Percentiles rank a stretch among this genome's conserved stretches.
phyloP scores from a whole-genome alignment of 495 filamentous ascomycete genomes.

The Pyrenopolyporus hunteri region DNA sequence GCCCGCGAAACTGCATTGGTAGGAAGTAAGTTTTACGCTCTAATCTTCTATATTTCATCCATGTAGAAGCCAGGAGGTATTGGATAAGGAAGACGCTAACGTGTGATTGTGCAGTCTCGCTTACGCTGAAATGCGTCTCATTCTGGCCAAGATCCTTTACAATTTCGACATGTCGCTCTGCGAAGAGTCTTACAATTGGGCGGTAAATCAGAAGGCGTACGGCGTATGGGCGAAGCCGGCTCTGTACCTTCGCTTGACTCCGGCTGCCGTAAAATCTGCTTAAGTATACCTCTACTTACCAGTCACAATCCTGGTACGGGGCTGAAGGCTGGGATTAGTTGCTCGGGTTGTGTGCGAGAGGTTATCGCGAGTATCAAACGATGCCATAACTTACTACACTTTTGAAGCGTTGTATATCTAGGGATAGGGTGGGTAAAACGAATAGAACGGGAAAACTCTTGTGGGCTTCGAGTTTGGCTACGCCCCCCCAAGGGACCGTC shows the following conservation, averaged over 20 bases:
- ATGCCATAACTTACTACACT: too few species aligned
- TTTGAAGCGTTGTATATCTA: too few species aligned
- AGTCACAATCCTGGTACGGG: too few species aligned
- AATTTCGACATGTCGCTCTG: conserved; percentile 57
- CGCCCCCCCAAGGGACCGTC: too few species aligned
- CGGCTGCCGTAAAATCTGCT: conserved; percentile 11
- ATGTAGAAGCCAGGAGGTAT: not conserved
- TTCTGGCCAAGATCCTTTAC: conserved; percentile 58
- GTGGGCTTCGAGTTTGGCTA: too few species aligned
- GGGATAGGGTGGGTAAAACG: too few species aligned
- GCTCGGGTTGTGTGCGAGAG: too few species aligned
- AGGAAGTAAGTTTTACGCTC: conserved; percentile 50
- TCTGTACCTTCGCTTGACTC: conserved; percentile 39
- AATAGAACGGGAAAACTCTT: too few species aligned
- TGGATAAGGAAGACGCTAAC: conserved; percentile 6
- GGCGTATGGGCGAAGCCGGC: conserved; percentile 53
- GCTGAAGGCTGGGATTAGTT: too few species aligned
- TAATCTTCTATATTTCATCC: not conserved
- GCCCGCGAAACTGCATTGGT: conserved; percentile 62
- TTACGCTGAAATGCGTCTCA: conserved; percentile 57
- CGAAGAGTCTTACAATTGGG: conserved; percentile 50
- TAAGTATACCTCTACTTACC: too few species aligned
- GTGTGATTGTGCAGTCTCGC: conserved; percentile 46
- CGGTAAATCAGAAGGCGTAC: conserved; percentile 43
- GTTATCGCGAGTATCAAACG: too few species aligned